Evolutionary conservation across 495 filamentous ascomycete genomes (phyloP).

Genomic region (Penicillium daleae): DNA sequence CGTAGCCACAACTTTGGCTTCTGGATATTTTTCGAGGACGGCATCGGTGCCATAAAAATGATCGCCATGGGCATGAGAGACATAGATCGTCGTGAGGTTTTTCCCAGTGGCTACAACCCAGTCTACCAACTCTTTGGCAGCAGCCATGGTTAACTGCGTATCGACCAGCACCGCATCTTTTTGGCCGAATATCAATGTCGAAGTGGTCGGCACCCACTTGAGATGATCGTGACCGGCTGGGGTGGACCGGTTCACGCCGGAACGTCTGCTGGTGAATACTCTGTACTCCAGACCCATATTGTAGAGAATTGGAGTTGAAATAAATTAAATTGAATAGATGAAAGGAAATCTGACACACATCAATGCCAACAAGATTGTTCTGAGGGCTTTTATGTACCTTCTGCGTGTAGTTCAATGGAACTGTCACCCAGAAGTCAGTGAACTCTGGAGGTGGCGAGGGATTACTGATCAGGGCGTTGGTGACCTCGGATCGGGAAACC

Average conservation of each 20-base stretch:
- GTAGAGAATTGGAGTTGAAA: too few relatives aligned
- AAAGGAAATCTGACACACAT: too few relatives aligned
- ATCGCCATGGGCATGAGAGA: constrained; percentile 54
- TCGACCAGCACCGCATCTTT: constrained; percentile 28
- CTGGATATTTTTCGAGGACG: constrained; percentile 37
- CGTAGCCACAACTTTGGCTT: constrained; percentile 32
- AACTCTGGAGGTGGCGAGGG: constrained; percentile 1
- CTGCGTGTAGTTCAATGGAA: too few relatives aligned
- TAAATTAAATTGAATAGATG: too few relatives aligned
- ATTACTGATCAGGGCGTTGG: too few relatives aligned
- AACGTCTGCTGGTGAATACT: constrained; percentile 2
- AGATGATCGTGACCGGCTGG: constrained; percentile 8
- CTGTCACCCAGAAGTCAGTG: too few relatives aligned
- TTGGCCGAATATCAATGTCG: constrained; percentile 22
- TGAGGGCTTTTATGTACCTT: too few relatives aligned
- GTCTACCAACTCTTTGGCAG: constrained; percentile 16
- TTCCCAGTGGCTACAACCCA: constrained; percentile 26
- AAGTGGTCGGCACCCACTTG: constrained; percentile 21
- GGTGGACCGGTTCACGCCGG: constrained; percentile 7
- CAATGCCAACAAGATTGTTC: too few relatives aligned
- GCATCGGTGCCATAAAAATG: constrained; percentile 44
- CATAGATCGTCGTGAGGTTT: constrained; percentile 42
- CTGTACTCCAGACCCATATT: constrained; percentile 5
- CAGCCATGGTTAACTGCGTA: constrained; percentile 25
- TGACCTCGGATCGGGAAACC: too few relatives aligned